Base-by-base conservation (phyloP, 169 alveolate species). In the Babesia bigemina region DNA sequence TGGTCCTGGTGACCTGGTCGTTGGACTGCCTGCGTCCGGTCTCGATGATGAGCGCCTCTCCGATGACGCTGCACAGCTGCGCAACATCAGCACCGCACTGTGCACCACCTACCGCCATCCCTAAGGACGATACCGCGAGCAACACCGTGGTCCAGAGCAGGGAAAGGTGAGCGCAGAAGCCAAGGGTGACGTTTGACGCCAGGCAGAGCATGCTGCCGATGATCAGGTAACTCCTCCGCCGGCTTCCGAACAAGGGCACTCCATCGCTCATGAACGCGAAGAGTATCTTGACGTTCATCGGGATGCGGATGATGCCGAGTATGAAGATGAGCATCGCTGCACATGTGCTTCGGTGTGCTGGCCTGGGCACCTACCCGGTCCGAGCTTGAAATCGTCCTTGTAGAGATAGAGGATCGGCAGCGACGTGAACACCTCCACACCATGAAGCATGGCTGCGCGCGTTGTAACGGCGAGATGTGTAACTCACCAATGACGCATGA, bases 21-120 rank as follows among this genome's bases (percentile, higher is more conserved):
- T 82, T 60, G 52, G 67, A 79, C 36, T 86, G 83, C 22, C 75
- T 61, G 52, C 93, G 75, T 19, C 95, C 94, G 0, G 93, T 89
- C 59, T 92, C 95, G 8, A 94, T 94, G 67, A 94, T 92, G 63
- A 92, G 92, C 4, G 96, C 97, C 83, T 93, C 97, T n/a, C 96
- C 95, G 24, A 92, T 90, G 57, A 93, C 97, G 58, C 86, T 91
- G 70, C 95, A 91, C 56, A 82, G 49, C 89, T 82, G 70, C 48
- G 4, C 12, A 52, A 17, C 9, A 6, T 67, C 2, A 2, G 24
- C 12, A 73, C 3, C 2, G 58, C 11, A 7, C 6, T 7, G 21
- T 60, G 24, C n/a, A 9, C 74, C 39, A 29, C 84, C 22, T 29
- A 89, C 90, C 33, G 95, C 85, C 45, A 88, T 70, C 29, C 93